These are phyloP conservation scores for Calocera viscosa DNA, from an alignment of 768 basidiomycete species.

Conservation along the genomic window DNA sequence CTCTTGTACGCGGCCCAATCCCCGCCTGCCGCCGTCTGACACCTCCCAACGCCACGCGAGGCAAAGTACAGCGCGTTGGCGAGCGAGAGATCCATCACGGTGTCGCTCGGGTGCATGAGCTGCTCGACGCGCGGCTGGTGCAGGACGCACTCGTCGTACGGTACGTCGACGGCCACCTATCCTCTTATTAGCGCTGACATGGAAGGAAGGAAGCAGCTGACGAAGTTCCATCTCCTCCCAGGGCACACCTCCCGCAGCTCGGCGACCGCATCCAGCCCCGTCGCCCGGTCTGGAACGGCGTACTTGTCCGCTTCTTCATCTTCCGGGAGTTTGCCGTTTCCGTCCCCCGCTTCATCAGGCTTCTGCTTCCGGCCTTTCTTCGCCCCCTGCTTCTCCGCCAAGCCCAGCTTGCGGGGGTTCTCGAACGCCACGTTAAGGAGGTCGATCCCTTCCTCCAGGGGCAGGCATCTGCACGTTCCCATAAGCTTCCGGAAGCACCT, in stretches of 20 bases:
- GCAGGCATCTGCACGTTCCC: slow-evolving; percentile 44
- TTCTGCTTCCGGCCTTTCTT: slow-evolving; percentile 33
- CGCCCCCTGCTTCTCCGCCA: slow-evolving; percentile 28
- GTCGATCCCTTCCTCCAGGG: slow-evolving; percentile 71
- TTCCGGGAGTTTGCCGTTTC: not conserved
- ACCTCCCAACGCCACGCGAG: slow-evolving; percentile 35
- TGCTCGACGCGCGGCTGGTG: slow-evolving; percentile 45
- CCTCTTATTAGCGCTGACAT: not conserved
- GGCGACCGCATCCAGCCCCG: slow-evolving; percentile 62
- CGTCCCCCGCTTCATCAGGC: not conserved
- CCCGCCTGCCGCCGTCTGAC: slow-evolving; percentile 26
- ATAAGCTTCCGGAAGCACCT: not conserved
- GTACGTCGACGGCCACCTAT: slow-evolving; percentile 75
- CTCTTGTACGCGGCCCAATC: slow-evolving; percentile 48
- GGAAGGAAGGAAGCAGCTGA: slow-evolving; percentile 27
- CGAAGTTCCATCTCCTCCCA: slow-evolving; percentile 79
- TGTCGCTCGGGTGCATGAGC: slow-evolving; percentile 64
- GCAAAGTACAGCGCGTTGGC: slow-evolving; percentile 90
- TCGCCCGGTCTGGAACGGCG: slow-evolving; percentile 77
- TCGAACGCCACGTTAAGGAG: slow-evolving; percentile 90
- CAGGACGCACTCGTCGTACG: slow-evolving; percentile 38
- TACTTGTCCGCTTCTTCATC: slow-evolving; percentile 33
- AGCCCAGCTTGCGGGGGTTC: slow-evolving; percentile 66
- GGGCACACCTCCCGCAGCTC: slow-evolving; percentile 70
- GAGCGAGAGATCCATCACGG: slow-evolving; percentile 88